Base-by-base conservation (phyloP, 768 basidiomycete species). In the Kwoniella dendrophila region DNA sequence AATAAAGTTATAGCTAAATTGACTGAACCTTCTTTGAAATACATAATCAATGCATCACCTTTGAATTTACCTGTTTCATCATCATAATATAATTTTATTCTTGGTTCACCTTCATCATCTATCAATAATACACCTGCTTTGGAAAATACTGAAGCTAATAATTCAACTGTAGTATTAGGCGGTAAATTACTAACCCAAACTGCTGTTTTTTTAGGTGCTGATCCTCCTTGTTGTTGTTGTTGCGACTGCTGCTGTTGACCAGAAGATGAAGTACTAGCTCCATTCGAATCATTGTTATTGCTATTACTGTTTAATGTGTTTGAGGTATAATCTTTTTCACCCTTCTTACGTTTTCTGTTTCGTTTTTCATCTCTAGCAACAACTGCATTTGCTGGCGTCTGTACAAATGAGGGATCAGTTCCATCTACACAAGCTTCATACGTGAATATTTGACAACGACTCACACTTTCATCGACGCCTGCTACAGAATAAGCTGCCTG, bases 21-120 rank as follows among this genome's bases (percentile, higher is more conserved):
- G 20, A 98, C 96, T n/a, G 89, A 91, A 63, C 92, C 94, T 77
- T 95, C 92, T 79, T 96, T 96, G 83, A 97, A 95, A 79, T 90
- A 99, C 33, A 97, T 92, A 59, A 99, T 88, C 67, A 98, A 81
- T 2, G 93, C 95, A 68, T 98, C 95, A 38, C 96, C 95, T 69
- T 86, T 96, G 79, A 97, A 96, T 26, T 84, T 75, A 33, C 94
- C 93, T n/a, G n/a, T n/a, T 63, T 90, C 86, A 4, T 90, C 91
- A 61, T 85, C 86, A 47, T 90, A 89, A 78, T 99, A 99, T 82
- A 98, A 83, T 82, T 99, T 99, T 76, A 98, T 85, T 75, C 94
- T 91, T n/a, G 88, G 87, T 59, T 90, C 86, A 1, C 90, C 93
- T n/a, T 87, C 82, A 69, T 93, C 88, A 64, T 92, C 92, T 73